Conservation (phyloP, 1,284 basidiomycete genomes). For the Fistulinella cinereoalba region DNA sequence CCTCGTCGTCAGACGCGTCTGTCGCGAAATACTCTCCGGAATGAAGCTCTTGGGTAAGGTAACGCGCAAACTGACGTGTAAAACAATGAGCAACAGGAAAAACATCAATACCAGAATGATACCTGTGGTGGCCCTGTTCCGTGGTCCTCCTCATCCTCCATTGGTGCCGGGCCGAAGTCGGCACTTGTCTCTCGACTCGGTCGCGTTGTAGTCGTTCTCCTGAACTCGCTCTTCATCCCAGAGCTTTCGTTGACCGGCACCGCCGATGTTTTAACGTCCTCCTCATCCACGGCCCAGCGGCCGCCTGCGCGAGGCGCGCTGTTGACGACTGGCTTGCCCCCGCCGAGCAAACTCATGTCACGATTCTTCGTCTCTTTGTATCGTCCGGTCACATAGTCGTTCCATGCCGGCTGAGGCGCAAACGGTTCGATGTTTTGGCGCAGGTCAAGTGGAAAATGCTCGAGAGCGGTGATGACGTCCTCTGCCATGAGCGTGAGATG, state of each 20-base stretch:
- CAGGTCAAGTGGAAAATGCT: slow-evolving; percentile 84
- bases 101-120: slow-evolving; percentile 6
- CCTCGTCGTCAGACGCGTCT: slow-evolving; percentile 61
- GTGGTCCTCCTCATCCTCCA: slow-evolving; percentile 43
- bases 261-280: slow-evolving; percentile 42
- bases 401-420: slow-evolving; percentile 82
- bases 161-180: slow-evolving; percentile 62
- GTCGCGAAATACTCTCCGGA: slow-evolving; percentile 55
- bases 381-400: slow-evolving; percentile 79
- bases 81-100: not conserved
- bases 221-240: slow-evolving; percentile 55
- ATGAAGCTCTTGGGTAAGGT: slow-evolving; percentile 71
- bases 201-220: slow-evolving; percentile 42
- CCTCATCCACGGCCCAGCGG: slow-evolving; percentile 73
- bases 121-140: slow-evolving; percentile 55
- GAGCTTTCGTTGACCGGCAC: slow-evolving; percentile 25
- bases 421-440: slow-evolving; percentile 58
- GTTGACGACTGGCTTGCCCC: slow-evolving; percentile 68
- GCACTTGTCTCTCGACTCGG: slow-evolving; percentile 53
- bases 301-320: slow-evolving; percentile 33
- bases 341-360: slow-evolving; percentile 79
- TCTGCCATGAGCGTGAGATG: slow-evolving; percentile 93
- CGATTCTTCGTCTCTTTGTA: slow-evolving; percentile 84
- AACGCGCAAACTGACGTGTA: slow-evolving; percentile 61
- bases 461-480: slow-evolving; percentile 81